Evolutionary conservation across 208 protist species (phyloP), one percentile per base, ranked within the genome.

Genomic region (Leptomonas seymouri): DNA sequence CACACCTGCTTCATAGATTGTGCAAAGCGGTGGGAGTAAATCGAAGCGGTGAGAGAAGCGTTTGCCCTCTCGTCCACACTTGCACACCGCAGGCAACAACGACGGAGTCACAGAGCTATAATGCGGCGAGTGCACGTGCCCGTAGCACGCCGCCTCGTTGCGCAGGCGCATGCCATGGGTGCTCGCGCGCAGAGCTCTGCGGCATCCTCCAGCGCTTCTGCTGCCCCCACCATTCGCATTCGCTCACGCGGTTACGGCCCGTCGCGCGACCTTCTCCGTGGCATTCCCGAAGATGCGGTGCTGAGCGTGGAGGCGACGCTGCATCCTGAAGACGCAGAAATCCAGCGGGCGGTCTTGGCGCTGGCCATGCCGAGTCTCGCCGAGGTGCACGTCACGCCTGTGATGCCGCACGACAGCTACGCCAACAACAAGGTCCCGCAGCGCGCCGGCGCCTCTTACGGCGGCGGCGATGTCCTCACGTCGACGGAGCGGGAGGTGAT

Each of bases 171-270:
- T 55, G 18, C n/a, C 48, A 46, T 21, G 12, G 18, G 30, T 42
- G 64, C 30, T 21, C 61, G 60, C 2, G 20, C 28, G 14, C 69
- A 59, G 66, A 57, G 75, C 48, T 66, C 50, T 34, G 15, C 58
- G 23, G 74, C 59, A 21, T 49, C 71, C 27, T 44, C 55, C 3
- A 31, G 64, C 18, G 25, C 53, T 18, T 30, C 53, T 25, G 53
- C 42, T 23, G 25, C 34, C 57, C 66, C 49, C 31, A 61, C 60
- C 5, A 53, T 80, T 20, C 79, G 65, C 4, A 78, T 96, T 48
- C 88, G 86, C 45, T 74, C 88, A 3, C 82, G 82, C 21, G 91
- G 86, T 44, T 93, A 90, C 63, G 88, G 87, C 2, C 91, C 91
- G 4, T 91, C 84, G 5, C 78, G 76, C 14, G 84, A 96, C 45